A percentile compares a stretch with the other conserved stretches of the same genome.
Conservation (phyloP, 2,329 filamentous ascomycete genomes). For the Claviceps sp. region DNA sequence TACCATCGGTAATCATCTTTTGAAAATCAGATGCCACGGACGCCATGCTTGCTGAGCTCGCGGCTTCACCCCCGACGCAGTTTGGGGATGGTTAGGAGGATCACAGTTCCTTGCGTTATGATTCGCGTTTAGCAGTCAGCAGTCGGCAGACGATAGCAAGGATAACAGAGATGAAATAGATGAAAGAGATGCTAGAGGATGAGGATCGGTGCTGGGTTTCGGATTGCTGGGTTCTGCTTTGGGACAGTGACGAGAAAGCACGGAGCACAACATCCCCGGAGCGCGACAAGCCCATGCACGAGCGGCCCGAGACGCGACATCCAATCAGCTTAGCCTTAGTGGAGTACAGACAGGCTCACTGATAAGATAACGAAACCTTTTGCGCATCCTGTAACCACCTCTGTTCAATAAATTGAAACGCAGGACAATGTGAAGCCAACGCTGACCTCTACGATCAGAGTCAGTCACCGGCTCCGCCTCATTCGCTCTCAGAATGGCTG, state of each 20-base stretch:
- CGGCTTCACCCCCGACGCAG: neutral
- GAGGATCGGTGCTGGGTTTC: too few species aligned
- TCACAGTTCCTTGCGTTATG: too few species aligned
- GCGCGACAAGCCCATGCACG: neutral
- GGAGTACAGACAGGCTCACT: constrained; percentile 25
- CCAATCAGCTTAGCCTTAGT: constrained; percentile 1
- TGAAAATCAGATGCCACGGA: constrained; percentile 37
- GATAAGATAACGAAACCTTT: constrained; percentile 9
- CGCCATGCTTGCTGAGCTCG: constrained; percentile 20
- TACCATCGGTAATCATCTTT: constrained; percentile 42
- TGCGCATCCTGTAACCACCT: neutral
- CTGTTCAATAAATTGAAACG: too few species aligned
- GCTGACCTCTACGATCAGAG: neutral
- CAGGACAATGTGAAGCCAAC: too few species aligned
- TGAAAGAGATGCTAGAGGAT: too few species aligned
- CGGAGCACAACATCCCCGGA: too few species aligned
- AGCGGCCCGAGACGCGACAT: constrained; percentile 1
- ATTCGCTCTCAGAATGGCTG: constrained; percentile 11
- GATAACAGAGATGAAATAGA: too few species aligned
- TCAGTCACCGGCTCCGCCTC: neutral
- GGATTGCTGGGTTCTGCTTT: too few species aligned
- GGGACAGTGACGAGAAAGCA: too few species aligned
- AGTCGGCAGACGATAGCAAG: too few species aligned
- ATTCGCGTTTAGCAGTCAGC: too few species aligned
- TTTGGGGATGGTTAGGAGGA: neutral